Evolutionary conservation across 371 early-diverging fungal species (phyloP).

Genomic region (Apophysomyces elegans): DNA sequence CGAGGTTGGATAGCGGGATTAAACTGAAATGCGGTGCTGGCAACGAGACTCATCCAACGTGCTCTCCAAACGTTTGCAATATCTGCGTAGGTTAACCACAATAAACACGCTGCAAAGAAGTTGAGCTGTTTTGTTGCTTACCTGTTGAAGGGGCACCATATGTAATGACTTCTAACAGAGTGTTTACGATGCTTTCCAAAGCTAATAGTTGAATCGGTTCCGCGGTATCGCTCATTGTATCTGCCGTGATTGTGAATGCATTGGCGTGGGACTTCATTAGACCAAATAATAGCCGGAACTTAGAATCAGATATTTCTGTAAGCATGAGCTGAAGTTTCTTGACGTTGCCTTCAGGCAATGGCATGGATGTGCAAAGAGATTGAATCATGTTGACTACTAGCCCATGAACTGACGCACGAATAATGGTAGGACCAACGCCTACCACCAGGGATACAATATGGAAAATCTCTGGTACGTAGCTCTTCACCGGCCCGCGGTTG

Average conservation of each 20-base stretch:
- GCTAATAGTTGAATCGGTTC: constrained; percentile 71
- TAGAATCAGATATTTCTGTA: constrained; percentile 70
- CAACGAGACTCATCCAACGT: constrained; percentile 89
- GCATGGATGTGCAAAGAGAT: constrained; percentile 72
- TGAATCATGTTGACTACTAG: constrained; percentile 89
- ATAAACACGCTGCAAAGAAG: neutral
- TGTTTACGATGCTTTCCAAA: constrained; percentile 76
- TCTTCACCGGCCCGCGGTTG: constrained; percentile 64
- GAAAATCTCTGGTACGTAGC: constrained; percentile 82
- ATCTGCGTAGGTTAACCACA: constrained; percentile 53
- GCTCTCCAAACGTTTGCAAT: constrained; percentile 81
- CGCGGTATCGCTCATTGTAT: constrained; percentile 61
- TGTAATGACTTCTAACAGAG: constrained; percentile 74
- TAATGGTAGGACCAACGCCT: constrained; percentile 79
- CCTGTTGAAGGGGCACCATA: constrained; percentile 73
- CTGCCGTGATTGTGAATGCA: constrained; percentile 65
- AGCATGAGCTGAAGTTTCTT: constrained; percentile 58
- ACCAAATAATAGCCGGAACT: constrained; percentile 80
- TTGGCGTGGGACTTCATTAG: constrained; percentile 65
- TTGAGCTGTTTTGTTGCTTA: constrained; percentile 25
- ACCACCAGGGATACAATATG: constrained; percentile 79
- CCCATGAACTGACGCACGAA: constrained; percentile 86
- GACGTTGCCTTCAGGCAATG: constrained; percentile 56
- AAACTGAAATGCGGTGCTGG: constrained; percentile 88
- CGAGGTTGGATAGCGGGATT: constrained; percentile 92